Conservation (phyloP, 139 green algal species). For the Chlamydomonas sp. region DNA sequence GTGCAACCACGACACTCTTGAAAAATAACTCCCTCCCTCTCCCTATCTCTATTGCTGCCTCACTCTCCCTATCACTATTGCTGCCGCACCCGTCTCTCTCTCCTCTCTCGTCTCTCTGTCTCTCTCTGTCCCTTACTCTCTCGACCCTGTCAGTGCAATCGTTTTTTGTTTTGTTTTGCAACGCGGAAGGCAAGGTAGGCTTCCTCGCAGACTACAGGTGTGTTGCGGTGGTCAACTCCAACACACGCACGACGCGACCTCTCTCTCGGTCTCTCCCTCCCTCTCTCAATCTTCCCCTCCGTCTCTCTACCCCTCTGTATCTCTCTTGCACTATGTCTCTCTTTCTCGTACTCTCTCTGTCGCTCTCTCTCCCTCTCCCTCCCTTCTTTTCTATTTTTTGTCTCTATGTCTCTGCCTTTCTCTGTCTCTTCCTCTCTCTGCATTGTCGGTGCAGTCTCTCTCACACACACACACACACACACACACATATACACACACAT, state of each 20-base stretch:
- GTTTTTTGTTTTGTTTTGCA: constrained; percentile 27
- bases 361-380: background rate
- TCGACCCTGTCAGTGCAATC: background rate
- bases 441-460: background rate
- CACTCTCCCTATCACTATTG: background rate
- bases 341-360: background rate
- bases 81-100: background rate
- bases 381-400: background rate
- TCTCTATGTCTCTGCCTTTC: background rate
- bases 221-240: too few relatives aligned
- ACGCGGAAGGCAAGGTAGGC: constrained; percentile 49
- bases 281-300: too few relatives aligned
- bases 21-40: background rate
- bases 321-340: background rate
- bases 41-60: background rate
- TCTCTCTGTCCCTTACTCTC: too few relatives aligned
- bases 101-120: too few relatives aligned
- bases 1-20: background rate
- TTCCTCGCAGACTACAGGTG: constrained; percentile 65
- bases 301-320: too few relatives aligned
- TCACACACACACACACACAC: background rate
- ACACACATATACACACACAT: background rate
- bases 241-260: too few relatives aligned
- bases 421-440: background rate
- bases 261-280: too few relatives aligned